Evolutionary conservation across 352 stramenopile genomes (phyloP), one percentile per base, ranked within the genome.

Genomic region (Phytophthora agathidicida): DNA sequence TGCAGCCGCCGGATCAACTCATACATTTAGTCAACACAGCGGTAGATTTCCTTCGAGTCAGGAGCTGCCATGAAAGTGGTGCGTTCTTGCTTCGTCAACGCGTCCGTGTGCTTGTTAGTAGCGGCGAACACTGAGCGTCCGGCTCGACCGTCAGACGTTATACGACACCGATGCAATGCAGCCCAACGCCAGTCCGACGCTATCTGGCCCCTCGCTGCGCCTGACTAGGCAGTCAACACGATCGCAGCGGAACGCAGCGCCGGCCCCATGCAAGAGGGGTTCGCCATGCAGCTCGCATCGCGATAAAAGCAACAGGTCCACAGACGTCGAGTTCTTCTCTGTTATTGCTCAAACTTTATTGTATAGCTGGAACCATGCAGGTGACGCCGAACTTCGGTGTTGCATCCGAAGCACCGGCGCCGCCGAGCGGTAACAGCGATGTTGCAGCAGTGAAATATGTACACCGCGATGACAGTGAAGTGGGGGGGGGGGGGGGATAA

Each of bases 51-150:
- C 26, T 52, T 45, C 23, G n/a, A 10, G 37, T 37, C 50, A 36
- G 50, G n/a, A 36, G 9, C 9, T 48, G 50, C 28, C 55, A 37
- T 20, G 16, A 20, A 24, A 19, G 44, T 9, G 44, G 17, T 30
- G 48, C 26, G 20, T 62, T 48, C 50, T 17, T 49, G 32, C 42
- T 56, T 51, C 42, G 28, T 58, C 28, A 53, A 58, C 28, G 20
- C n/a, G n/a, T n/a, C n/a, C n/a, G n/a, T 32, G 22, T 10, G 27
- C 35, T 64, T 39, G 35, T 39, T 32, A 7, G n/a, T n/a, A n/a
- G 26, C 30, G 24, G 19, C 22, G 37, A 53, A 48, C 55, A 45
- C 61, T 66, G 22, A 45, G 42, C 47, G 31, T 24, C 16, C 54
- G 27, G 41, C 35, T 50, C 13, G n/a, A 31, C 51, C 33, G 35